A percentile compares a stretch with the other conserved stretches of the same genome.
phyloP scores from a whole-genome alignment of 2,329 filamentous ascomycete genomes.

The Clarireedia hainanense region DNA sequence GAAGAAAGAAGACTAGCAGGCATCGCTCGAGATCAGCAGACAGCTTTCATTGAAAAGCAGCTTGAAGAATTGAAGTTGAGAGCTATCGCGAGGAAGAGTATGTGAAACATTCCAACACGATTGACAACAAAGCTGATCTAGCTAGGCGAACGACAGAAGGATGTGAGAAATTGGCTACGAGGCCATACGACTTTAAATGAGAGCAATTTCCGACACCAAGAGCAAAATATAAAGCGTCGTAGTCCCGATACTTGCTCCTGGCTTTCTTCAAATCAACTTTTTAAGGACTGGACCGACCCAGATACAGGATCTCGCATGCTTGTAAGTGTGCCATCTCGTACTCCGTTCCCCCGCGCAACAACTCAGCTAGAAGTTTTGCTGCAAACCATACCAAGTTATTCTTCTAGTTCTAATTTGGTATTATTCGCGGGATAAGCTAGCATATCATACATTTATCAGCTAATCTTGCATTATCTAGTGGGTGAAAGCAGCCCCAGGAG shows the following conservation, averaged over 20 bases:
- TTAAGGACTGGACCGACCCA: not conserved
- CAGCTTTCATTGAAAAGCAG: not conserved
- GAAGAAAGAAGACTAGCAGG: not conserved
- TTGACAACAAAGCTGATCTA: not conserved
- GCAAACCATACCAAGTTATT: no score
- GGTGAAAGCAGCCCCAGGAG: not conserved
- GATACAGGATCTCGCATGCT: not conserved
- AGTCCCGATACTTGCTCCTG: constrained; percentile 1
- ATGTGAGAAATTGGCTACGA: constrained; percentile 3
- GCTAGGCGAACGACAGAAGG: not conserved
- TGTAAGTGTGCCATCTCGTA: not conserved
- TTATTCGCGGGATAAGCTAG: no score
- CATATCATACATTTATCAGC: not conserved
- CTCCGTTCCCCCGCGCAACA: not conserved
- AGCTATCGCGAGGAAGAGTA: not conserved
- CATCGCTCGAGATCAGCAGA: not conserved
- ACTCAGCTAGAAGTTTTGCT: no score
- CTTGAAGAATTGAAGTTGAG: not conserved
- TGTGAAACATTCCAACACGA: not conserved
- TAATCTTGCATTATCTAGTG: not conserved
- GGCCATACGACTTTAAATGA: not conserved
- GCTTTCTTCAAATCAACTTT: not conserved
- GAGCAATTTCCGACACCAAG: not conserved
- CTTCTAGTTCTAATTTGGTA: no score
- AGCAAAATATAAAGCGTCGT: not conserved